phyloP scores from a whole-genome alignment of 169 alveolate species.

The Eimeria falciformis region DNA sequence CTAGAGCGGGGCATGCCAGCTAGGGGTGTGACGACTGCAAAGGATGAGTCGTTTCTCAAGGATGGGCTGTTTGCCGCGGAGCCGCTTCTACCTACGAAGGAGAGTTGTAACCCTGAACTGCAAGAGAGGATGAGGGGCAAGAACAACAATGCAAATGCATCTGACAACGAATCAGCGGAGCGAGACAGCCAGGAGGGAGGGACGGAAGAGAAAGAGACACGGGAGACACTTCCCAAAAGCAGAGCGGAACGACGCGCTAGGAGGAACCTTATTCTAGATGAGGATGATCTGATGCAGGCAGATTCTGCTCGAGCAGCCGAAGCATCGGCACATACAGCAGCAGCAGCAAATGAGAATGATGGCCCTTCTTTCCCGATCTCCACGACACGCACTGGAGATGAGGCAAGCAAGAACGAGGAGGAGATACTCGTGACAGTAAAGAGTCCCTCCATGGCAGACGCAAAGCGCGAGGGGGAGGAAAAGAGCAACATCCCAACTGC shows the following conservation, averaged over 20 bases:
- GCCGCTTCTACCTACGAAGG: constrained; percentile 73
- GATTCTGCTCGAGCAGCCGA: not conserved
- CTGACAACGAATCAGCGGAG: constrained; percentile 52
- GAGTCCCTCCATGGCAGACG: not conserved
- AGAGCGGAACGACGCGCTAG: constrained; percentile 63
- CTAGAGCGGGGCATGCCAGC: constrained; percentile 65
- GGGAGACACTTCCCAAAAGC: constrained; percentile 29
- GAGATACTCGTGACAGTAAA: not conserved
- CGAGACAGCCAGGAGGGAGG: constrained; percentile 63
- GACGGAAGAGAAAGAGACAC: constrained; percentile 59
- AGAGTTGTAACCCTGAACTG: constrained; percentile 43
- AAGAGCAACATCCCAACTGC: constrained; percentile 62
- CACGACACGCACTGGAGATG: no score
- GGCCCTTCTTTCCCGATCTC: not conserved
- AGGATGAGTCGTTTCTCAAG: constrained; percentile 42
- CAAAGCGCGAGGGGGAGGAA: constrained; percentile 73
- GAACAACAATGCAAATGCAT: not conserved
- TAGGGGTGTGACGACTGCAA: constrained; percentile 51
- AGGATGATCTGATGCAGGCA: constrained; percentile 52
- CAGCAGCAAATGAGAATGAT: not conserved
- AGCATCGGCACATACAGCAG: not conserved
- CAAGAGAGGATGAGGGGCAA: constrained; percentile 52
- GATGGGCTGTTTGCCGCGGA: constrained; percentile 75
- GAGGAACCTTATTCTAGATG: constrained; percentile 8
- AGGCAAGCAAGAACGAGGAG: not conserved